Percentiles rank a stretch among this genome's conserved stretches.
phyloP scores from a whole-genome alignment of 2,329 filamentous ascomycete genomes.

The Fusarium devonianum region DNA sequence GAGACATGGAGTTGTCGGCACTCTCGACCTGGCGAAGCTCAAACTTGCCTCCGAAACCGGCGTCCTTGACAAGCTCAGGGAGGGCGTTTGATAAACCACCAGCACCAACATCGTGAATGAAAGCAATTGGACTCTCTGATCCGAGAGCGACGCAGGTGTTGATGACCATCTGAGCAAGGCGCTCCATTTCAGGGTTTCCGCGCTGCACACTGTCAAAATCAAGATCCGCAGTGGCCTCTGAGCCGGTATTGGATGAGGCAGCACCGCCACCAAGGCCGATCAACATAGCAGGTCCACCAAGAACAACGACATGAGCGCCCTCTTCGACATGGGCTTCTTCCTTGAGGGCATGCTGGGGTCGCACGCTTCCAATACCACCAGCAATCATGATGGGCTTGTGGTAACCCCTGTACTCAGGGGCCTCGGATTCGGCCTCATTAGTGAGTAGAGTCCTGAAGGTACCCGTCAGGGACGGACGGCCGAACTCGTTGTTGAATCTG shows the following conservation, averaged over 20 bases:
- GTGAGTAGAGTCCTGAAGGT: slow-evolving; percentile 91
- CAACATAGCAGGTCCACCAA: slow-evolving; percentile 96
- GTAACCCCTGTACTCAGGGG: slow-evolving; percentile 81
- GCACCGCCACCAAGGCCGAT: slow-evolving; percentile 96
- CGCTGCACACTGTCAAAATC: slow-evolving; percentile 98
- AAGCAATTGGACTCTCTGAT: slow-evolving; percentile 85
- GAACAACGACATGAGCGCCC: slow-evolving; percentile 89
- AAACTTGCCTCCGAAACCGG: slow-evolving; percentile 87
- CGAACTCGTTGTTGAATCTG: slow-evolving; percentile 97
- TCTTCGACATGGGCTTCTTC: slow-evolving; percentile 78
- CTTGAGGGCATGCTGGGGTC: slow-evolving; percentile 91
- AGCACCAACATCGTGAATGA: slow-evolving; percentile 97
- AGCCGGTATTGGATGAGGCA: slow-evolving; percentile 88
- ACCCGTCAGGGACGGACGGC: slow-evolving; percentile 84
- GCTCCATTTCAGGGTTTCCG: slow-evolving; percentile 95
- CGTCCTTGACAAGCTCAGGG: slow-evolving; percentile 84
- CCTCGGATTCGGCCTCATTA: slow-evolving; percentile 54
- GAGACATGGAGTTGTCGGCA: slow-evolving; percentile 90
- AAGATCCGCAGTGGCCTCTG: slow-evolving; percentile 87
- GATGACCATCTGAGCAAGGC: slow-evolving; percentile 97
- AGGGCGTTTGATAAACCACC: slow-evolving; percentile 80
- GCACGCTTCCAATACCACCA: slow-evolving; percentile 89
- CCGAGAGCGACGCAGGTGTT: slow-evolving; percentile 90
- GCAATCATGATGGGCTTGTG: slow-evolving; percentile 99
- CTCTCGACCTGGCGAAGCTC: slow-evolving; percentile 94